phyloP scores from a whole-genome alignment of 2,329 filamentous ascomycete species.

The Fusarium napiforme region DNA sequence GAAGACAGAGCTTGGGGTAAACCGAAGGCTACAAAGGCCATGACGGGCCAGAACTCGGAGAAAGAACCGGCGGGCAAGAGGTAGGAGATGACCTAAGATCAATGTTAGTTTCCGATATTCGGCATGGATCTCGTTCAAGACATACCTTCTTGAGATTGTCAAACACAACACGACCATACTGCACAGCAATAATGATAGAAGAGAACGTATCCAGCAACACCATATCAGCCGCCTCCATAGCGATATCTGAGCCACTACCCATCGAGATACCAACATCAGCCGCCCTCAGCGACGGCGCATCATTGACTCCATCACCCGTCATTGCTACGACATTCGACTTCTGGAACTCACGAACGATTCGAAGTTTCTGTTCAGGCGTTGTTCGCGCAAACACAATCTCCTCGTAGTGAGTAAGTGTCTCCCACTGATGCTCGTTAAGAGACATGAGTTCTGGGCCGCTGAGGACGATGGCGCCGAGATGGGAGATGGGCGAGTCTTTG shows the following conservation, averaged over 20 bases:
- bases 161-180: constrained; percentile 80
- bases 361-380: constrained; percentile 81
- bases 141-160: constrained; percentile 77
- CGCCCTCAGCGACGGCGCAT: constrained; percentile 81
- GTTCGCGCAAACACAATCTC: constrained; percentile 81
- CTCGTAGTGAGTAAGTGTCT: constrained; percentile 69
- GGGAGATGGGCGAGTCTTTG: accelerated
- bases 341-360: constrained; percentile 82
- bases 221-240: constrained; percentile 83
- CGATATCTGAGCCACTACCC: constrained; percentile 83
- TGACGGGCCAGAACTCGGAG: constrained; percentile 79
- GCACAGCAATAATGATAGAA: constrained; percentile 76
- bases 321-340: constrained; percentile 78
- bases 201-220: constrained; percentile 81
- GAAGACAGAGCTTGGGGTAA: constrained; percentile 78
- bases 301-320: constrained; percentile 89
- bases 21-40: constrained; percentile 78
- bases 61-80: constrained; percentile 79
- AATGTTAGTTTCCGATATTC: accelerated
- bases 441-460: constrained; percentile 73
- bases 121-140: accelerated
- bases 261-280: constrained; percentile 88
- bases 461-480: constrained; percentile 66
- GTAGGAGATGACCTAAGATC: constrained; percentile 57
- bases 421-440: constrained; percentile 76